Base-by-base conservation (phyloP, 208 protist species). In the Trypanosoma brucei region DNA sequence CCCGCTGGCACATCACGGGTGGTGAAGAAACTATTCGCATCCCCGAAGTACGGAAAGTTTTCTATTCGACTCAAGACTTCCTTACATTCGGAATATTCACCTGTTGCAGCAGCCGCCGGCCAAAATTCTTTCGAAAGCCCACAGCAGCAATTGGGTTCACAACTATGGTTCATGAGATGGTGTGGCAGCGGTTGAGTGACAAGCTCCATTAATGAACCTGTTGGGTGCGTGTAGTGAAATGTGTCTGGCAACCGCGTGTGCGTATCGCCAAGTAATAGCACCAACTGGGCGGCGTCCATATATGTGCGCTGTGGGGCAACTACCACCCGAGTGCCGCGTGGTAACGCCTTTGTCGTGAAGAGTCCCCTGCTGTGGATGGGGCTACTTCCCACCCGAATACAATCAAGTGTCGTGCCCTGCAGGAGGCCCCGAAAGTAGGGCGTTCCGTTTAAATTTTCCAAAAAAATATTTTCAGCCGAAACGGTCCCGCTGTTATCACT, bases 161-260 rank as follows among this genome's bases (percentile, higher is more conserved):
- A 92, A 75, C 80, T 87, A 61, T 92, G 85, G 69, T 92, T 92
- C 61, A 91, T 67, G 0, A 91, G 37, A 62, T 91, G 84, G 60
- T 88, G 81, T 48, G 84, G 79, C 55, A 78, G 74, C 33, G 79
- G 73, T 65, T 83, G 81, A 22, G 73, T 72, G n/a, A 88, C 66
- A 14, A 92, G 67, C 69, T 92, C 85, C 9, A 81, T 46, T 9
- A 92, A 30, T 33, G 59, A 40, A 35, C 82, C 85, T 1, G 79
- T 78, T 1, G 85, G 85, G 38, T 85, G 81, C 45, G 80, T 87
- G 78, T 92, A 92, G 62, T 92, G 82, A 74, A 61, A 83, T 5
- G 80, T 88, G 65, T 88, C 85, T 0, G 85, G 82, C 40, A 92
- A 68, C 64, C 69, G 65, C n/a, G 62, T 72, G 53, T 84, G 73